These are phyloP conservation scores for Ciborinia camelliae DNA, from an alignment of 2,329 filamentous ascomycete genomes.

Conservation along the genomic window DNA sequence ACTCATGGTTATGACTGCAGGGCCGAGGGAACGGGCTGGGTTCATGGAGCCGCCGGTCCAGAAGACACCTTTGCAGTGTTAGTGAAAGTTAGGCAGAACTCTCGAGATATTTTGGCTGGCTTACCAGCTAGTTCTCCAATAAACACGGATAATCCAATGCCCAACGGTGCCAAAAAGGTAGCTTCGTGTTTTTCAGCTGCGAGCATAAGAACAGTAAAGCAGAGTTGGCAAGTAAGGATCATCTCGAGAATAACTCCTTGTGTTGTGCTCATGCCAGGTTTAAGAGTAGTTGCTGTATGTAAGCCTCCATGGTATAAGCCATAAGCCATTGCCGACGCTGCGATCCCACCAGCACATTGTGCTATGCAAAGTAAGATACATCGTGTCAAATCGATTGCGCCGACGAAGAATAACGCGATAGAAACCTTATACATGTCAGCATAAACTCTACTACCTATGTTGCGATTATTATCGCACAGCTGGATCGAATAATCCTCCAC, in stretches of 20 bases:
- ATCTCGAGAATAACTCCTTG: constrained; percentile 51
- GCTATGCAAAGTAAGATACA: constrained; percentile 36
- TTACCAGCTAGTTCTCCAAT: constrained; percentile 42
- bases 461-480: constrained; percentile 37
- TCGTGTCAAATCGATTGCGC: constrained; percentile 38
- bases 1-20: constrained; percentile 42
- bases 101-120: not conserved
- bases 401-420: constrained; percentile 40
- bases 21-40: constrained; percentile 47
- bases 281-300: constrained; percentile 43
- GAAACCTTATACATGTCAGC: constrained; percentile 34
- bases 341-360: constrained; percentile 39
- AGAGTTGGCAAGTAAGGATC: constrained; percentile 47
- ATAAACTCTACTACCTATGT: not conserved
- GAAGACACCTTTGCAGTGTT: constrained; percentile 40
- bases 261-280: constrained; percentile 41
- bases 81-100: not conserved
- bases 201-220: constrained; percentile 52
- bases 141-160: constrained; percentile 47
- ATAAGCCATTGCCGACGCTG: constrained; percentile 43
- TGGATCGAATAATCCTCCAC: constrained; percentile 51
- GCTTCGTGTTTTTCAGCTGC: constrained; percentile 49
- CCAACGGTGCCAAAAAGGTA: constrained; percentile 48
- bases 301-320: constrained; percentile 45
- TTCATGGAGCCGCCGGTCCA: constrained; percentile 49